A percentile compares a stretch with the other conserved stretches of the same genome.
Evolutionary conservation across 148 eudicot species (phyloP).

Genomic region (Polygonum maritimum): DNA sequence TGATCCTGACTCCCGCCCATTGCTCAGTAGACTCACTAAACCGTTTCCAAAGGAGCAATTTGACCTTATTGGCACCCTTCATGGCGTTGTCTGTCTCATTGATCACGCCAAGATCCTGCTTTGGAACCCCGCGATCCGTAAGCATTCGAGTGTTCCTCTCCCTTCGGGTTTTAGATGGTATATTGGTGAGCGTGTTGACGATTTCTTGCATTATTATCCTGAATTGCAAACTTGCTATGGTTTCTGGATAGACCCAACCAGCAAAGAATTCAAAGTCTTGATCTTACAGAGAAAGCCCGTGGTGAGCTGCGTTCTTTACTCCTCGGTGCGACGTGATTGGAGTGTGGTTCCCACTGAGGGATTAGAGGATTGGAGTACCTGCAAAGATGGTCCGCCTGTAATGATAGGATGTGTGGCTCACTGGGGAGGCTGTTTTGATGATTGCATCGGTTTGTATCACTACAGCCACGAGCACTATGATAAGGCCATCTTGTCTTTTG

Average conservation of each 20-base stretch:
- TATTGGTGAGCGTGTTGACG: background rate
- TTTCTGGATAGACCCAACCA: background rate
- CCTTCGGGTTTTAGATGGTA: background rate
- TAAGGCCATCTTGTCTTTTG: background rate
- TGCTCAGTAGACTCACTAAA: background rate
- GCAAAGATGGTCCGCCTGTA: background rate
- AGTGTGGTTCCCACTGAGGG: background rate
- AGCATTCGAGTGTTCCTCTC: background rate
- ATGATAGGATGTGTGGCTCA: background rate
- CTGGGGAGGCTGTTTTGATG: background rate
- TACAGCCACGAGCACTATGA: background rate
- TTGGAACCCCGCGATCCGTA: background rate
- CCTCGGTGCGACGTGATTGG: background rate
- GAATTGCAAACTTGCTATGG: background rate
- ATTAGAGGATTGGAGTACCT: background rate
- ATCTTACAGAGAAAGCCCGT: background rate
- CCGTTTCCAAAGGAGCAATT: background rate
- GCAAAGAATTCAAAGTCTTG: background rate
- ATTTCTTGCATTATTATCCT: background rate
- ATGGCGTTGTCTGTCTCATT: background rate
- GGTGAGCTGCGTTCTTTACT: background rate
- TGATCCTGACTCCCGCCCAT: background rate
- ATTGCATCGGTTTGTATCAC: background rate
- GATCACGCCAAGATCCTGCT: background rate
- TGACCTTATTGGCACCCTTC: background rate